These are phyloP conservation scores for Phialocephala subalpina DNA, from an alignment of 2,329 filamentous ascomycete genomes.

Conservation along the genomic window DNA sequence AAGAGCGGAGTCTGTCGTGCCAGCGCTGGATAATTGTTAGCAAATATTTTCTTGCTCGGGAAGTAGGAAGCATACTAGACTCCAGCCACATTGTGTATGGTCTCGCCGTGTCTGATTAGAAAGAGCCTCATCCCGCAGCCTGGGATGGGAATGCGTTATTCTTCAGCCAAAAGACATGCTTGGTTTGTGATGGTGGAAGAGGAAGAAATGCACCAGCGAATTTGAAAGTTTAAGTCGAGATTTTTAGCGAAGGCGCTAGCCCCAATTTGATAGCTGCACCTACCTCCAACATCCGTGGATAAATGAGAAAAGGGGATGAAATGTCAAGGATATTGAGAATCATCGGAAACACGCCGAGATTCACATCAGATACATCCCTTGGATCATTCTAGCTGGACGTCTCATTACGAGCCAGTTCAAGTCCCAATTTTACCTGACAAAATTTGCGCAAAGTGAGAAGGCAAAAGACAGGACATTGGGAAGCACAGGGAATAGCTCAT, in stretches of 20 bases:
- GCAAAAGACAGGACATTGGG: no score
- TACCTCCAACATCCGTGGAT: no score
- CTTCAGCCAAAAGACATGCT: constrained; percentile 36
- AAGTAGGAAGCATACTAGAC: constrained; percentile 65
- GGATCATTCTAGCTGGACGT: no score
- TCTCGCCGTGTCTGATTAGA: constrained; percentile 88
- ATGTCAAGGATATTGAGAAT: no score
- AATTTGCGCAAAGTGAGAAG: no score
- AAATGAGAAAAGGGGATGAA: no score
- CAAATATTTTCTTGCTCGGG: constrained; percentile 18
- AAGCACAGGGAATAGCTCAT: no score
- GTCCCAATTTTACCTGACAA: no score
- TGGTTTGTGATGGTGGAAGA: constrained; percentile 18
- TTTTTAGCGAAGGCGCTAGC: neutral
- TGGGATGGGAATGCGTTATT: constrained; percentile 31
- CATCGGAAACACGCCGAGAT: no score
- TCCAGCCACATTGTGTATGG: constrained; percentile 85
- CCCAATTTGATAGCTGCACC: neutral
- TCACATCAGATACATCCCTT: no score
- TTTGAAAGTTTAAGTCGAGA: constrained; percentile 4
- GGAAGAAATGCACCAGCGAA: constrained; percentile 3
- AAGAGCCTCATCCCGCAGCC: constrained; percentile 66
- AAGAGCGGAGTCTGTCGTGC: constrained; percentile 79
- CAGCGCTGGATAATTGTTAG: constrained; percentile 64
- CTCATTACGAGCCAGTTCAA: no score